Evolutionary conservation across 192 early-diverging fungal species (phyloP).

Genomic region (Podila horticola): DNA sequence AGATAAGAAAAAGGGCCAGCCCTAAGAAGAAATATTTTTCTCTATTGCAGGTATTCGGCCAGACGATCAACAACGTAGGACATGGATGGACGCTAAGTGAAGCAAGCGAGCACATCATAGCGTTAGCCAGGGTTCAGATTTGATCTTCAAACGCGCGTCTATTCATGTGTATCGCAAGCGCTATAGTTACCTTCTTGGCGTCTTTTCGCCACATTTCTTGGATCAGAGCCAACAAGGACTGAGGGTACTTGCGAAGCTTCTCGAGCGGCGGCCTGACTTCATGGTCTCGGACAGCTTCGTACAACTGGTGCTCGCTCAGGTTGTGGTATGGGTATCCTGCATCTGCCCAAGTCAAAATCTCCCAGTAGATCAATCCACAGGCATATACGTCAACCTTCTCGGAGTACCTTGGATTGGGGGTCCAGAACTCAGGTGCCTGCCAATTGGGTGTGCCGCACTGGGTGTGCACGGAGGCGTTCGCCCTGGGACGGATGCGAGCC

Average conservation of each 20-base stretch:
- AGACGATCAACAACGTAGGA: constrained; percentile 75
- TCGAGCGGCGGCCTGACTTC: constrained; percentile 67
- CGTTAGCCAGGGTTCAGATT: neutral
- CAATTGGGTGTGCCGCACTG: constrained; percentile 85
- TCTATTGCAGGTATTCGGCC: constrained; percentile 69
- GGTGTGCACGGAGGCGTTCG: constrained; percentile 76
- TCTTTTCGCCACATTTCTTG: constrained; percentile 80
- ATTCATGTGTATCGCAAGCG: too few species aligned
- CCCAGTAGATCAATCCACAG: constrained; percentile 82
- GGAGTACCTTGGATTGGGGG: constrained; percentile 72
- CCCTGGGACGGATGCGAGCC: constrained; percentile 75
- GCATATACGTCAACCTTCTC: constrained; percentile 82
- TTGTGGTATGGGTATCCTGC: constrained; percentile 77
- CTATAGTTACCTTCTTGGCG: constrained; percentile 54
- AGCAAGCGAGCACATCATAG: constrained; percentile 7
- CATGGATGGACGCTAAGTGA: constrained; percentile 69
- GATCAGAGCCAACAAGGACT: constrained; percentile 66
- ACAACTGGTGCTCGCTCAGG: constrained; percentile 70
- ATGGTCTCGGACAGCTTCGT: constrained; percentile 68
- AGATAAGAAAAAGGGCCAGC: neutral
- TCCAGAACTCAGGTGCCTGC: constrained; percentile 86
- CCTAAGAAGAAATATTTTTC: neutral
- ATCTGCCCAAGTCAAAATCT: constrained; percentile 79
- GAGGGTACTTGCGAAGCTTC: constrained; percentile 67
- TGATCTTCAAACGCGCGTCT: neutral